Conservation (phyloP, 2,329 filamentous ascomycete species). For the Hypoxylon sp. region DNA sequence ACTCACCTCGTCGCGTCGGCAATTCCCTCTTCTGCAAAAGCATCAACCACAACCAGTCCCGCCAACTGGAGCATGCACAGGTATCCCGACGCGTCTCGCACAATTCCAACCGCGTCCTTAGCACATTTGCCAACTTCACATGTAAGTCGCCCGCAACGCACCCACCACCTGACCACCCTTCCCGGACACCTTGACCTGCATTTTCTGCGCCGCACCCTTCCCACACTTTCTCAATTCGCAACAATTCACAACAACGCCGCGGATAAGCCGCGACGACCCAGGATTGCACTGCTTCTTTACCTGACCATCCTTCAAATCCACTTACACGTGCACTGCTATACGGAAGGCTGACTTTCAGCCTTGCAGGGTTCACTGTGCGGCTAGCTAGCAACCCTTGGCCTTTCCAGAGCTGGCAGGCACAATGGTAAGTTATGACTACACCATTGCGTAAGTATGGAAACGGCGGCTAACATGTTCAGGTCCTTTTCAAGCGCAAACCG, state of each 20-base stretch:
- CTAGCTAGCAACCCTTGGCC: constrained; percentile 35
- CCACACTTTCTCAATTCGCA: constrained; percentile 42
- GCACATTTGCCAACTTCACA: constrained; percentile 42
- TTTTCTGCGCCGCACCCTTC: constrained; percentile 36
- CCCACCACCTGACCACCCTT: constrained; percentile 22
- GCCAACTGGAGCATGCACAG: constrained; percentile 8
- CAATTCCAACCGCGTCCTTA: constrained; percentile 42
- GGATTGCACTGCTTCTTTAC: constrained; percentile 6
- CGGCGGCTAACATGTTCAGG: constrained; percentile 67
- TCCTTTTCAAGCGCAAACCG: constrained; percentile 95
- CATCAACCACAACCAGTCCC: constrained; percentile 33
- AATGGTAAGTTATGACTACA: constrained; percentile 54
- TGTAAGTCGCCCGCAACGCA: constrained; percentile 37
- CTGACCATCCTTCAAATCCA: constrained; percentile 47
- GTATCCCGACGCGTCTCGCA: constrained; percentile 42
- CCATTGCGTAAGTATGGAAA: constrained; percentile 10
- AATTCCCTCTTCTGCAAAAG: constrained; percentile 9
- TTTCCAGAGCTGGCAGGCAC: constrained; percentile 51
- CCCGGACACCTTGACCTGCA: constrained; percentile 28
- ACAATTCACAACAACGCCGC: constrained; percentile 41
- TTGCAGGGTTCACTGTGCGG: constrained; percentile 57
- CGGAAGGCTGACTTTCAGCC: constrained; percentile 59
- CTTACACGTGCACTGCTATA: constrained; percentile 50
- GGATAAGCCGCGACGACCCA: constrained; percentile 45
- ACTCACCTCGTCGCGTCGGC: constrained; percentile 39